Evolutionary conservation across 2,329 filamentous ascomycete genomes (phyloP).

Genomic region (Cryphonectria japonica): DNA sequence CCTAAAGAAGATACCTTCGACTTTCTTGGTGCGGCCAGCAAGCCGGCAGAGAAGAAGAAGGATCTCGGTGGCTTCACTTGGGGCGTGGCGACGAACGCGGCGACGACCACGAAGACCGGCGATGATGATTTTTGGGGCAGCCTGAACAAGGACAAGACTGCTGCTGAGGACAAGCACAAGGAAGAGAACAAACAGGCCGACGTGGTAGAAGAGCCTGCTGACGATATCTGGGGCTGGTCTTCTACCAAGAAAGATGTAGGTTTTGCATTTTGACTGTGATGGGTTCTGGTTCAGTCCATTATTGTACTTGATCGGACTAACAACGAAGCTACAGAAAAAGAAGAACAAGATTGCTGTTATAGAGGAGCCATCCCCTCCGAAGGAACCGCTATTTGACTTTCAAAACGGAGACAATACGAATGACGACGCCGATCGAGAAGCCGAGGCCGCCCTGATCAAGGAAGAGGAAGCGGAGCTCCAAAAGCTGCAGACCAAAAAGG

Average conservation of each 20-base stretch:
- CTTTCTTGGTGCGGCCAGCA: constrained; percentile 29
- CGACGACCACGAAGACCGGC: constrained; percentile 40
- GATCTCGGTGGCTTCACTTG: constrained; percentile 39
- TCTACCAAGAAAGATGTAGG: constrained; percentile 30
- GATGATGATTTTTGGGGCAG: constrained; percentile 34
- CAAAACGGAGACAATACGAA: background rate
- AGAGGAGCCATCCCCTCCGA: constrained; percentile 30
- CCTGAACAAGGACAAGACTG: constrained; percentile 26
- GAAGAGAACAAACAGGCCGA: constrained; percentile 28
- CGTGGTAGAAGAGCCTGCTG: constrained; percentile 27
- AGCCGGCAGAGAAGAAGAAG: constrained; percentile 39
- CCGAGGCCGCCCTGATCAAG: constrained; percentile 23
- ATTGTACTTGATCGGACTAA: background rate
- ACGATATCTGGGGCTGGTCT: constrained; percentile 27
- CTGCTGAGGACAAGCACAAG: constrained; percentile 23
- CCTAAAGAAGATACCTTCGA: constrained; percentile 36
- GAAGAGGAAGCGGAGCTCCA: constrained; percentile 41
- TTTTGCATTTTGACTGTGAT: background rate
- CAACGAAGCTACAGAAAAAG: constrained; percentile 32
- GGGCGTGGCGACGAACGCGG: constrained; percentile 35
- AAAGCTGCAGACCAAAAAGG: constrained; percentile 25
- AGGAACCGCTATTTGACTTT: constrained; percentile 19
- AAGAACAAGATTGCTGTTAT: constrained; percentile 33
- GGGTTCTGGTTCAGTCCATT: too few relatives aligned
- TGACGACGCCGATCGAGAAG: constrained; percentile 13